These are phyloP conservation scores for Mikania micrantha DNA, from an alignment of 129 eudicot species.

Conservation along the genomic window DNA sequence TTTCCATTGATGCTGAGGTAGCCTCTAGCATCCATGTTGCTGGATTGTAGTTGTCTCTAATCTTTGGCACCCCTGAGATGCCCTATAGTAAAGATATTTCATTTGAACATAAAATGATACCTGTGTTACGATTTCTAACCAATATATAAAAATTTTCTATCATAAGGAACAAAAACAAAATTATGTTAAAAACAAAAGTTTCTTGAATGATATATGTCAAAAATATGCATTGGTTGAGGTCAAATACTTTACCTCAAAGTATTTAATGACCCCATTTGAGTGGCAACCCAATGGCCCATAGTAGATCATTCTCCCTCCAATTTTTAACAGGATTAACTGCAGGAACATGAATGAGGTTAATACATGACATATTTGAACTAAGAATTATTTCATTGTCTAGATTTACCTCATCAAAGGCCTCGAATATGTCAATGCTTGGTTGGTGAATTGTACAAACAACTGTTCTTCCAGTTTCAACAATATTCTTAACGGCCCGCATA, in stretches of 20 bases:
- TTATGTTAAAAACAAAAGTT: neutral
- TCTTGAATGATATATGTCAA: neutral
- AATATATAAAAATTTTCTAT: neutral
- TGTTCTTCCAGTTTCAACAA: conserved; percentile 39
- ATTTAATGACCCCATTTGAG: conserved; percentile 42
- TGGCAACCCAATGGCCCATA: conserved; percentile 49
- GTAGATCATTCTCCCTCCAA: conserved; percentile 49
- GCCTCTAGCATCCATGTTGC: conserved; percentile 70
- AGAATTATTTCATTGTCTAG: neutral
- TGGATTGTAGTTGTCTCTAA: conserved; percentile 52
- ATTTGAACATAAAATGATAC: neutral
- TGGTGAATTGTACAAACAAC: conserved; percentile 41
- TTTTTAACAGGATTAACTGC: conserved; percentile 52
- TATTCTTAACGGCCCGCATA: conserved; percentile 36
- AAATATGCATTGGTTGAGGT: neutral
- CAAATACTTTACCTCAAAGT: conserved; percentile 52
- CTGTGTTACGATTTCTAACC: neutral
- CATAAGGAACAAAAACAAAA: neutral
- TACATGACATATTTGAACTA: neutral
- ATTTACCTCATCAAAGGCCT: conserved; percentile 44
- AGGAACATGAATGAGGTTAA: neutral
- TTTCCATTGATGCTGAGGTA: conserved; percentile 53
- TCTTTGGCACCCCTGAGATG: conserved; percentile 45
- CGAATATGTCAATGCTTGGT: conserved; percentile 43
- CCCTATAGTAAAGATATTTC: conserved; percentile 25